These are phyloP conservation scores for Hysterangium stoloniferum DNA, from an alignment of 768 basidiomycete genomes.

Conservation along the genomic window DNA sequence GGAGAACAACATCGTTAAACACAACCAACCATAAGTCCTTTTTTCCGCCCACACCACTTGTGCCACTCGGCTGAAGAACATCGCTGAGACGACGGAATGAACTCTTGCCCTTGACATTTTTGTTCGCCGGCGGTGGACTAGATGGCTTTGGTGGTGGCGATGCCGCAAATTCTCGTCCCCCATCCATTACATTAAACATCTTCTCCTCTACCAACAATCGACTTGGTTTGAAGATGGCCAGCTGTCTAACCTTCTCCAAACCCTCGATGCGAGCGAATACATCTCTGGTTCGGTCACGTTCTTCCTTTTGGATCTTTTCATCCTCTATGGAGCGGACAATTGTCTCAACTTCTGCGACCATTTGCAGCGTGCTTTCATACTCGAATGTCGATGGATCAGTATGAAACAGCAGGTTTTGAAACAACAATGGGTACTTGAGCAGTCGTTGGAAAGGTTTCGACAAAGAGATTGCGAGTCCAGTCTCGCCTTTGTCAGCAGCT, in stretches of 20 bases:
- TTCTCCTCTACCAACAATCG: slow-evolving; percentile 79
- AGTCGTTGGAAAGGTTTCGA: slow-evolving; percentile 97
- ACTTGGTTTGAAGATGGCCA: slow-evolving; percentile 86
- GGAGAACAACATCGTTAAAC: slow-evolving; percentile 91
- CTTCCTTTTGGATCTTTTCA: slow-evolving; percentile 95
- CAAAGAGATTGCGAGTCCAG: slow-evolving; percentile 87
- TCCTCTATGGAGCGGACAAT: slow-evolving; percentile 97
- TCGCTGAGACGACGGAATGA: slow-evolving; percentile 88
- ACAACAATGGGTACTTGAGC: slow-evolving; percentile 93
- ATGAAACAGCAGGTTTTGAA: slow-evolving; percentile 94
- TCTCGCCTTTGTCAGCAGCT: slow-evolving; percentile 84
- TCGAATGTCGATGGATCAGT: slow-evolving; percentile 97
- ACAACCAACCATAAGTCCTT: slow-evolving; percentile 91
- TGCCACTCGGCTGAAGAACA: slow-evolving; percentile 52
- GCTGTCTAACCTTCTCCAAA: slow-evolving; percentile 85
- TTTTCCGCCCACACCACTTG: slow-evolving; percentile 50
- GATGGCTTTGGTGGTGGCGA: slow-evolving; percentile 33
- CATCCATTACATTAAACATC: background rate
- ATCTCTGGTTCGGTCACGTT: slow-evolving; percentile 91
- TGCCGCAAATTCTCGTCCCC: slow-evolving; percentile 26
- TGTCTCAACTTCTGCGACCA: slow-evolving; percentile 95
- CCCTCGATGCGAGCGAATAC: slow-evolving; percentile 96
- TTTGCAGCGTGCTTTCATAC: slow-evolving; percentile 91
- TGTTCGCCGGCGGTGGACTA: slow-evolving; percentile 20
- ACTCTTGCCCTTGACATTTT: slow-evolving; percentile 70